Evolutionary conservation across 169 alveolate genomes (phyloP).

Genomic region (Sarcocystis neurona): DNA sequence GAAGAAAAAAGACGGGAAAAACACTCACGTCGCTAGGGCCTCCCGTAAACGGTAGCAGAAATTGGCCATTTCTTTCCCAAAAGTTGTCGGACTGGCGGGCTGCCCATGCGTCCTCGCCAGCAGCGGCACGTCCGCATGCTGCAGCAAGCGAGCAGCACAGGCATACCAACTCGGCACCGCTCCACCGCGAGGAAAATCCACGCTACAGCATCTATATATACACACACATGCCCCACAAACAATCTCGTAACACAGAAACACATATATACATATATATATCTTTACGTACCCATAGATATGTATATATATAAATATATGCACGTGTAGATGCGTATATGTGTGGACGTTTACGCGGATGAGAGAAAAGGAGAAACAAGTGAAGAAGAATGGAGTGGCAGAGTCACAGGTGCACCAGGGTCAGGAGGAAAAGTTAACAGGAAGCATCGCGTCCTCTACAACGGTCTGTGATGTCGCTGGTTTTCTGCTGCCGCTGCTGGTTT

Average conservation of each 20-base stretch:
- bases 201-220: neutral
- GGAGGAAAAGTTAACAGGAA: too few species aligned
- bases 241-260: neutral
- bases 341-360: neutral
- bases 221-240: neutral
- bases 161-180: too few species aligned
- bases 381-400: neutral
- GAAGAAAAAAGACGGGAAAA: too few species aligned
- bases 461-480: too few species aligned
- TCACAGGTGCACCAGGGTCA: too few species aligned
- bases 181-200: too few species aligned
- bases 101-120: slow-evolving; percentile 96
- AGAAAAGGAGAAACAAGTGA: neutral
- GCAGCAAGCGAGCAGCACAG: slow-evolving; percentile 20
- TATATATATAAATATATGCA: too few species aligned
- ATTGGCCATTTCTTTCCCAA: slow-evolving; percentile 80
- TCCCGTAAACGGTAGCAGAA: neutral
- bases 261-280: neutral
- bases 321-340: neutral
- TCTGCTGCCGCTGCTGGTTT: too few species aligned
- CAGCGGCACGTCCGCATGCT: slow-evolving; percentile 88
- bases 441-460: too few species aligned
- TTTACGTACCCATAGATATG: neutral
- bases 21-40: slow-evolving; percentile 64
- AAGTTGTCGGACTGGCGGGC: slow-evolving; percentile 96